Conservation (phyloP, 2,329 filamentous ascomycete genomes). For the Tolypocladium tundrense region DNA sequence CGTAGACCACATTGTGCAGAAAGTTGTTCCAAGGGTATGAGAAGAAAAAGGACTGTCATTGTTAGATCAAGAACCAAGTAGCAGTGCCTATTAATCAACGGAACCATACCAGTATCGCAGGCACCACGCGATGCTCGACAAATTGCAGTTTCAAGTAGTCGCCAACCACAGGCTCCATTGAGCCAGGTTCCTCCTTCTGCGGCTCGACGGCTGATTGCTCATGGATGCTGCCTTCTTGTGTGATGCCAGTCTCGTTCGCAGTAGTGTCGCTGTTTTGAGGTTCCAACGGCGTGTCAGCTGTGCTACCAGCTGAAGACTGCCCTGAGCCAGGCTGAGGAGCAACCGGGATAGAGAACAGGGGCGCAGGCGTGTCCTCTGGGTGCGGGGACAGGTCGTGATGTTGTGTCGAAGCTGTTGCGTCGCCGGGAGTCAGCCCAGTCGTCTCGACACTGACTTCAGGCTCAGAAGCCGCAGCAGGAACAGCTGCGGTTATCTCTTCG, state of each 20-base stretch:
- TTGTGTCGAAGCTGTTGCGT: conserved; percentile 6
- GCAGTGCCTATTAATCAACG: neutral
- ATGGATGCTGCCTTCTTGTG: conserved; percentile 1
- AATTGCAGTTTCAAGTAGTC: conserved; percentile 95
- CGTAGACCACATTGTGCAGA: conserved; percentile 96
- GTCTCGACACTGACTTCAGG: conserved; percentile 8
- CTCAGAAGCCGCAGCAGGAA: neutral
- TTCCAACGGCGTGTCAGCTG: conserved; percentile 2
- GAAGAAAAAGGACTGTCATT: conserved; percentile 82
- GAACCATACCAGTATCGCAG: conserved; percentile 74
- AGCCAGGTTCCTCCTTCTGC: conserved; percentile 3
- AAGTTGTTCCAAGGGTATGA: conserved; percentile 99
- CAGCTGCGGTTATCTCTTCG: neutral
- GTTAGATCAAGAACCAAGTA: conserved; percentile 1
- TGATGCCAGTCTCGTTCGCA: conserved; percentile 1
- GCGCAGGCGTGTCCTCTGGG: conserved; percentile 58
- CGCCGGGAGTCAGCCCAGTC: conserved; percentile 4
- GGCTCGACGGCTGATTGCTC: conserved; percentile 3
- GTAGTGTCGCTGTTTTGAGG: conserved; percentile 2
- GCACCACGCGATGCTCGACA: conserved; percentile 87
- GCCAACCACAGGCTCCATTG: conserved; percentile 66
- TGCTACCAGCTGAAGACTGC: neutral
- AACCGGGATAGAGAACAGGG: conserved; percentile 32
- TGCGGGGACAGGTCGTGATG: conserved; percentile 36
- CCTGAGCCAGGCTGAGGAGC: neutral